These are phyloP conservation scores for Amoeboaphelidium occidentale DNA, from an alignment of 371 early-diverging fungal species.

Conservation along the genomic window DNA sequence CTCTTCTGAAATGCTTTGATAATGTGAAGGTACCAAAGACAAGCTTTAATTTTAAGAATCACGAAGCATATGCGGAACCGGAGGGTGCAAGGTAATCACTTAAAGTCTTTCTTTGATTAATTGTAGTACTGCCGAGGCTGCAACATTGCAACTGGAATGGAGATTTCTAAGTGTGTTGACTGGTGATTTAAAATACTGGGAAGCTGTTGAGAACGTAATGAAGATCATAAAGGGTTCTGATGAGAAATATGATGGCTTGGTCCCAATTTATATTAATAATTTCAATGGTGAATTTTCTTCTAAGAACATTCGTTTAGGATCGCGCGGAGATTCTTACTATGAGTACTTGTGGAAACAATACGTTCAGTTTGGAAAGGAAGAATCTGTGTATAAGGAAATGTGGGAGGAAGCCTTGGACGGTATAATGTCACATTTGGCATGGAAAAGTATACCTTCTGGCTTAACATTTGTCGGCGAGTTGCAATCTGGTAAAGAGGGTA, in stretches of 20 bases:
- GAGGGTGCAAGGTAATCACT: no score
- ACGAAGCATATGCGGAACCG: constrained; percentile 23
- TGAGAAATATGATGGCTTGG: constrained; percentile 35
- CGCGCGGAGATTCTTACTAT: constrained; percentile 73
- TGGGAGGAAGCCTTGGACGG: constrained; percentile 42
- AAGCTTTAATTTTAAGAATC: constrained; percentile 51
- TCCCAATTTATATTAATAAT: constrained; percentile 38
- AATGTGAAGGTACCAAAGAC: constrained; percentile 35
- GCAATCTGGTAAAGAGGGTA: constrained; percentile 6
- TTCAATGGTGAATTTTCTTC: constrained; percentile 11
- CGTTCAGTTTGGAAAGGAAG: constrained; percentile 35
- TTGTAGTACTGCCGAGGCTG: constrained; percentile 11
- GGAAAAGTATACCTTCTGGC: constrained; percentile 24
- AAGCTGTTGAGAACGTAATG: constrained; percentile 30
- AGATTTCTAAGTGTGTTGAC: constrained; percentile 17
- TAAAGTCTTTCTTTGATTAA: no score
- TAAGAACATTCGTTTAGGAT: constrained; percentile 36
- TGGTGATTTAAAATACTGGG: constrained; percentile 31
- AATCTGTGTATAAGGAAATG: constrained; percentile 32
- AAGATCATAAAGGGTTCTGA: constrained; percentile 9
- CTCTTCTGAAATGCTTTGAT: constrained; percentile 33
- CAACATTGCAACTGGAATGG: constrained; percentile 18
- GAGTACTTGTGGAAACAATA: constrained; percentile 78
- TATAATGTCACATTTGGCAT: constrained; percentile 39
- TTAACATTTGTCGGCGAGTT: constrained; percentile 48